Evolutionary conservation across 164 flowering plant genomes (phyloP), one percentile per base, ranked within the genome.

Genomic region (Magnolia kwangsiensis): DNA sequence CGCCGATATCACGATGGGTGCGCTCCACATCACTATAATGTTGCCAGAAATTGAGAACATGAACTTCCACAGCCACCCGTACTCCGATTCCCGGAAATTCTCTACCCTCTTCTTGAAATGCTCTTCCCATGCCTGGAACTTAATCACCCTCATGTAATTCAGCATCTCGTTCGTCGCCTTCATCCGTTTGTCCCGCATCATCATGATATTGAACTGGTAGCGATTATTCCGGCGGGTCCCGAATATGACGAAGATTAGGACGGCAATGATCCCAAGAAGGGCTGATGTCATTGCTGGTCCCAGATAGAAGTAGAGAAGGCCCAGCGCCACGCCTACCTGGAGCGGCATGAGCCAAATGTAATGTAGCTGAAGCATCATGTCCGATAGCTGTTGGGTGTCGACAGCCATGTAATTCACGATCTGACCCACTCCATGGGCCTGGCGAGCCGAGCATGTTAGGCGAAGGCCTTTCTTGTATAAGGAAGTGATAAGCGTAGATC

Each of bases 401-500:
- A 96, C 97, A 4, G 97, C 97, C 99, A 96, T 96, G 85, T 91
- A 94, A 71, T 96, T 96, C 50, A 96, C 99, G 37, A 96, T 96
- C 81, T 92, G 96, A 4, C 99, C 99, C 1, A 92, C 86, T 4
- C 98, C 98, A 67, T 96, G 99, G 51, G 84, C 86, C 75, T 96
- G 99, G n/a, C 98, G 78, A 11, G 97, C 91, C 0, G 99, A 91
- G 81, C 92, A 84, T 0, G 98, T 82, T 14, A 96, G 83, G 72
- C 88, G 87, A 70, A 96, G 81, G 1, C 98, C 99, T 80, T 96
- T 96, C 83, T 80, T 87, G 86, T 96, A 96, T 74, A 96, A 75
- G 2, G 92, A 82, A 16, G 99, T 90, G 63, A 94, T 87, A 1
- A 94, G 86, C 0, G 97, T 88, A 5, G 88, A 87, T 11, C 99